phyloP scores from a whole-genome alignment of 192 early-diverging fungal genomes.

The Entomortierella lignicola region DNA sequence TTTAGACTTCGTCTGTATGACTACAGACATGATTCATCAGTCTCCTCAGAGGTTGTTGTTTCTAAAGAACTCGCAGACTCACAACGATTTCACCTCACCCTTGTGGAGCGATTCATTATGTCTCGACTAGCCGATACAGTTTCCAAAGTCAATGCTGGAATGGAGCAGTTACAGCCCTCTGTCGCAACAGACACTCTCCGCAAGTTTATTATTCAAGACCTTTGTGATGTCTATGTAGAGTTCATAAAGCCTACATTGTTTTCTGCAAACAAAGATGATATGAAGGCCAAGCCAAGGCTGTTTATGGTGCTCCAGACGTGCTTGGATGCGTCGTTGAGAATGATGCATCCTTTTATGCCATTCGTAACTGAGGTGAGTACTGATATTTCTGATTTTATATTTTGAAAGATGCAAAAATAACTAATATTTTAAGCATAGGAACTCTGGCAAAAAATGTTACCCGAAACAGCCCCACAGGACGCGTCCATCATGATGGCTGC shows the following conservation, averaged over 20 bases:
- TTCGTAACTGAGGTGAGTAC: slow-evolving; percentile 90
- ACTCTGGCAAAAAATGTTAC: slow-evolving; percentile 61
- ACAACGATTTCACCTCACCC: slow-evolving; percentile 48
- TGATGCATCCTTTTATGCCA: slow-evolving; percentile 98
- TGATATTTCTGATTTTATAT: neutral
- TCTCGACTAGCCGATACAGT: slow-evolving; percentile 83
- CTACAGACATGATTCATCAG: slow-evolving; percentile 46
- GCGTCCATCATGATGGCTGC: slow-evolving; percentile 60
- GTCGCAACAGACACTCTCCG: slow-evolving; percentile 84
- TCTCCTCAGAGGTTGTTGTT: slow-evolving; percentile 4
- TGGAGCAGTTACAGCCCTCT: slow-evolving; percentile 79
- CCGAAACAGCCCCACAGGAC: slow-evolving; percentile 10
- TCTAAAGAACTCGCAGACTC: slow-evolving; percentile 2
- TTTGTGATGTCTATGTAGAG: slow-evolving; percentile 97
- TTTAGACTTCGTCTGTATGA: slow-evolving; percentile 71
- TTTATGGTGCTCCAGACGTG: slow-evolving; percentile 72
- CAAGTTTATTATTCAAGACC: slow-evolving; percentile 88
- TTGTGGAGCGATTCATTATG: slow-evolving; percentile 89
- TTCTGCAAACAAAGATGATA: slow-evolving; percentile 59
- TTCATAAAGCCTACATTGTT: slow-evolving; percentile 86
- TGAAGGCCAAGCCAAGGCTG: slow-evolving; percentile 64
- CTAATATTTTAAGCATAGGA: neutral
- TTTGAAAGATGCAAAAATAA: neutral
- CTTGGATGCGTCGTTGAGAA: slow-evolving; percentile 78
- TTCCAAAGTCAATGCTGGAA: slow-evolving; percentile 69